These are phyloP conservation scores for Eucalyptus urophylla DNA, from an alignment of 345 rosid genomes.

Conservation along the genomic window DNA sequence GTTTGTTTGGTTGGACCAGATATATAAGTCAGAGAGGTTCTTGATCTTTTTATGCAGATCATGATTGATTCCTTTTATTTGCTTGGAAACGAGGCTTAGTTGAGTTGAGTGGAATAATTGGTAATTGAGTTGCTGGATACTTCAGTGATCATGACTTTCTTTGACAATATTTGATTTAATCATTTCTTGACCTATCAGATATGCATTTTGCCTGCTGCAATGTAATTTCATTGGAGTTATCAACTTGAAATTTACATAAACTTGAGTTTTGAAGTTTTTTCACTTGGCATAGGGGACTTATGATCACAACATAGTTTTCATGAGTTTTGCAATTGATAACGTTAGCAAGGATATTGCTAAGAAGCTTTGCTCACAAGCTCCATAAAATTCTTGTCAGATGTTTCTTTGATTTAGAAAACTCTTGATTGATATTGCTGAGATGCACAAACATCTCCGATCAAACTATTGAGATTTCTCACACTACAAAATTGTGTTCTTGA, in stretches of 20 bases:
- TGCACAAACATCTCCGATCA: neutral
- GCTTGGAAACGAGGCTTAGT: neutral
- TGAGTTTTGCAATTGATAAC: neutral
- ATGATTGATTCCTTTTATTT: neutral
- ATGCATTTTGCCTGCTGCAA: neutral
- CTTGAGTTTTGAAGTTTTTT: neutral
- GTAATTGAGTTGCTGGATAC: neutral
- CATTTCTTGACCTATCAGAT: neutral
- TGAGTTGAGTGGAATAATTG: neutral
- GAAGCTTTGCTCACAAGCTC: neutral
- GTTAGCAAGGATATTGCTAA: neutral
- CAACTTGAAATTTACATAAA: neutral
- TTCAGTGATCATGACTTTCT: neutral
- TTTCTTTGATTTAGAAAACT: neutral
- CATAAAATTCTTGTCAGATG: neutral
- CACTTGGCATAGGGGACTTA: neutral
- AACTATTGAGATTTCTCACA: neutral
- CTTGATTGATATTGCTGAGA: neutral
- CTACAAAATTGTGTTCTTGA: neutral
- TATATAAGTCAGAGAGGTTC: neutral
- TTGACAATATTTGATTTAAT: neutral
- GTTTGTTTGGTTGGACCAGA: no score
- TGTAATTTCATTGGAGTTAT: neutral
- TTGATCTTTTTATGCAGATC: neutral
- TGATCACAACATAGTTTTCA: neutral